Evolutionary conservation across 306 rosid genomes (phyloP), one percentile per base, ranked within the genome.

Genomic region (Senna tora): DNA sequence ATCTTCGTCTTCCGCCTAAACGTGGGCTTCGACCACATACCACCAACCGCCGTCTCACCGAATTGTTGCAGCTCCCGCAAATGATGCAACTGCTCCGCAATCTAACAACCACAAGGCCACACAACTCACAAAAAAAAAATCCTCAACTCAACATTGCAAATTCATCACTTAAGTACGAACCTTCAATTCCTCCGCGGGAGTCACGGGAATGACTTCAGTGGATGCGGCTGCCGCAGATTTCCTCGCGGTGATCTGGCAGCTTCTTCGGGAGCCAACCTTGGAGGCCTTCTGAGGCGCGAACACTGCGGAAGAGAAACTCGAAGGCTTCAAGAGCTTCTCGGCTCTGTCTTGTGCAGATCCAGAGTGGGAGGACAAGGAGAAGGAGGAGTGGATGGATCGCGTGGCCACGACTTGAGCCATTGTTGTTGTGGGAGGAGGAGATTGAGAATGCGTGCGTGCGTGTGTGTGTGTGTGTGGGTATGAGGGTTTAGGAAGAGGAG

Each of bases 1-100:
- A 94, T 91, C 87, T 94, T 94, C 6, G 98, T 94, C 95, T 94
- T 94, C 5, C 98, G 87, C 68, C 85, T 87, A 53, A 94, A 85
- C 5, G 80, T 80, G 2, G 97, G 98, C 82, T 86, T 94, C 6
- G 95, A 83, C 97, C 96, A 94, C 84, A 94, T 73, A 25, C 86
- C 87, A 25, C 86, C 87, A 83, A 81, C 95, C 2, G 94, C 72
- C 10, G 82, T 62, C 65, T 87, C 89, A 4, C 87, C 84, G 12
- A 75, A 72, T 57, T 87, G 91, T 60, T 76, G 96, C 39, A 85
- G 30, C 14, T 76, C 93, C 36, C 78, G 87, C 63, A 84, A 65
- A 36, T 85, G 80, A 63, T 76, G 83, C 82, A 87, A 82, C 68
- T 87, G 82, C 73, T 83, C 86, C 68, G 72, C 92, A 28, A 84